Evolutionary conservation across 2,329 filamentous ascomycete genomes (phyloP), one percentile per base, ranked within the genome.

Genomic region (Pyrenochaeta sp.): DNA sequence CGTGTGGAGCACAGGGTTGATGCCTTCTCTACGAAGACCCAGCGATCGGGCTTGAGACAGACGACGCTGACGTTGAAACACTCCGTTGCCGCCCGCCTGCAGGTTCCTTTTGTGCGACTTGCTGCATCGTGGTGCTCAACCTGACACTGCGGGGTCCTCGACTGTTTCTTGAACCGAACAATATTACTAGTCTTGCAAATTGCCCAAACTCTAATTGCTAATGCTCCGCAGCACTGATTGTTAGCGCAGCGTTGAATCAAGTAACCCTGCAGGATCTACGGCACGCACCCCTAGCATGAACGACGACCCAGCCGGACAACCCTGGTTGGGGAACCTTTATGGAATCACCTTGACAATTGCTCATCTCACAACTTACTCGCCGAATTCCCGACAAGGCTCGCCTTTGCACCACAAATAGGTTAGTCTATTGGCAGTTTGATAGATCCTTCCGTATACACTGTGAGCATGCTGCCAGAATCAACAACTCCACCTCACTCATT

Each of bases 21-120:
- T 50, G 54, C 59, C 54, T 59, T 56, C 49, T 42, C 51, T 44
- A 51, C 55, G 28, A 30, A 9, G 53, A 58, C 62, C 59, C 52
- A 59, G 49, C 59, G 51, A 63, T 59, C 51, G 53, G 48, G 54
- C 55, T 27, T 52, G 55, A 57, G 61, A 64, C 63, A 56, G 52
- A 59, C 45, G 52, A 52, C 39, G 42, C 50, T 45, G 44, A 28
- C 25, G 47, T 53, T 40, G 45, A 61, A 59, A 59, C 54, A 60
- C 57, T 60, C 56, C 51, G 56, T 30, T 54, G 27, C 50, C 49
- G 50, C 56, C 54, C 55, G 24, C 51, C 54, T 49, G 58, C 58
- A 60, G 52, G 37, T 49, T 48, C 37, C 40, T 54, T 43, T 40
- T 34, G 53, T 52, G 48, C 54, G 6, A 37, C 50, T 43, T 52